These are phyloP conservation scores for Mrakia blollopis DNA, from an alignment of 768 basidiomycete genomes.

Conservation along the genomic window DNA sequence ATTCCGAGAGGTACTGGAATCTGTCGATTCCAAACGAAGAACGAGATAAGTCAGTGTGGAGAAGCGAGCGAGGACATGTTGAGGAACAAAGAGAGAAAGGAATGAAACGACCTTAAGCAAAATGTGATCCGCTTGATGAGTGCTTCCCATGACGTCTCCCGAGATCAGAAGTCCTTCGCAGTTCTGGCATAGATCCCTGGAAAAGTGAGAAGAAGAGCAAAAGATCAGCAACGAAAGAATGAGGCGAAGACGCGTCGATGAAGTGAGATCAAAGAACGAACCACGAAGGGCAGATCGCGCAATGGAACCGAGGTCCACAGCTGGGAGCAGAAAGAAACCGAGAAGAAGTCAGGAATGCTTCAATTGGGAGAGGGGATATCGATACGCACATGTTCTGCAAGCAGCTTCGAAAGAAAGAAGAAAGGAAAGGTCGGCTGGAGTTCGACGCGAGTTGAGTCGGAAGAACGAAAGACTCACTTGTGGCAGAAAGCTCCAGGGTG, in stretches of 20 bases:
- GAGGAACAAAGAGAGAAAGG: background rate
- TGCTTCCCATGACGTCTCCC: slow-evolving; percentile 26
- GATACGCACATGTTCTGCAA: background rate
- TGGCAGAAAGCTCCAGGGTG: slow-evolving; percentile 80
- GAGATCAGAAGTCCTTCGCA: slow-evolving; percentile 39
- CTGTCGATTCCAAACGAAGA: slow-evolving; percentile 47
- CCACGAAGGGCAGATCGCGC: slow-evolving; percentile 79
- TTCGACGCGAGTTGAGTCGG: background rate
- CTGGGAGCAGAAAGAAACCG: slow-evolving; percentile 52
- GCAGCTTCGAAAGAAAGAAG: background rate
- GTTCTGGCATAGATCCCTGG: slow-evolving; percentile 44
- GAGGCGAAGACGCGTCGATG: slow-evolving; percentile 41
- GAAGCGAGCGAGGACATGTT: too few relatives aligned
- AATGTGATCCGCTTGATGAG: slow-evolving; percentile 57
- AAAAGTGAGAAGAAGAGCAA: background rate
- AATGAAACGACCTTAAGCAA: slow-evolving; percentile 71
- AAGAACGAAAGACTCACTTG: slow-evolving; percentile 56
- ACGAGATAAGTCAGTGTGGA: background rate
- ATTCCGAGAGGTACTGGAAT: slow-evolving; percentile 78
- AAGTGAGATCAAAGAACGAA: slow-evolving; percentile 71
- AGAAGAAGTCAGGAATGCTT: background rate
- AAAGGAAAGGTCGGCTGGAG: background rate
- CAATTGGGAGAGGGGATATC: background rate
- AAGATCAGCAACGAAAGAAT: background rate
- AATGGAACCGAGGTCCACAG: slow-evolving; percentile 86